Evolutionary conservation across 305 asterid genomes (phyloP).

Genomic region (Fraxinus floribunda): DNA sequence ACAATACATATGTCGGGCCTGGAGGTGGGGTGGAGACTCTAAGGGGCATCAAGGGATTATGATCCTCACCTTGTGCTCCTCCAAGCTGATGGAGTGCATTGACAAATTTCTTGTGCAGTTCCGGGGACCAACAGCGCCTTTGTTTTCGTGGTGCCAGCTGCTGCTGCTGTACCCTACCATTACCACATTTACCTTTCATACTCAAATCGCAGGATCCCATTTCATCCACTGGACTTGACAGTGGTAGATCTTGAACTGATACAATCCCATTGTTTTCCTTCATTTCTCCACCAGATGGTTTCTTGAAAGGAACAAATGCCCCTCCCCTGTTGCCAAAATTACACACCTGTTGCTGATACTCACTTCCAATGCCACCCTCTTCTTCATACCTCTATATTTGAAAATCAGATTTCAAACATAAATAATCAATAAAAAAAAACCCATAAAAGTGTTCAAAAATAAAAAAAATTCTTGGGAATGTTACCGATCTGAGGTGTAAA

Average conservation of each 20-base stretch:
- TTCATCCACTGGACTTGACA: slow-evolving; percentile 15
- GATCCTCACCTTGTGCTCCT: slow-evolving; percentile 38
- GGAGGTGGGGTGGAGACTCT: not conserved
- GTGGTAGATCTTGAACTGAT: slow-evolving; percentile 10
- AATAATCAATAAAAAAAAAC: not conserved
- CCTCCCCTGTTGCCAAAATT: slow-evolving; percentile 30
- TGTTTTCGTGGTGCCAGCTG: slow-evolving; percentile 28
- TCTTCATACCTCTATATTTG: slow-evolving; percentile 26
- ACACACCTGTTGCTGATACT: not conserved
- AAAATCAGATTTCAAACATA: not conserved
- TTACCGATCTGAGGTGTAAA: slow-evolving; percentile 30
- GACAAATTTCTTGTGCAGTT: slow-evolving; percentile 38
- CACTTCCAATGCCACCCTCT: slow-evolving; percentile 10
- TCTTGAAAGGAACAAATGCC: slow-evolving; percentile 38
- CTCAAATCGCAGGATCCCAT: slow-evolving; percentile 13
- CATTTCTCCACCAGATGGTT: not conserved
- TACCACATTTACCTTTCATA: slow-evolving; percentile 7
- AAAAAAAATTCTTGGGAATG: not conserved
- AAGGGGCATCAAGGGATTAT: not conserved
- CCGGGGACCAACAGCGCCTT: slow-evolving; percentile 52
- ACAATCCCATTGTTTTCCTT: not conserved
- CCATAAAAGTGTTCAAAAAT: not conserved
- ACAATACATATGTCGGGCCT: not conserved
- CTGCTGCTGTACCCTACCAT: not conserved
- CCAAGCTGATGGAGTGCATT: slow-evolving; percentile 44